Percentiles rank a stretch among this genome's conserved stretches.
These are phyloP conservation scores for Boletellus ananas DNA, from an alignment of 768 basidiomycete genomes.

Conservation along the genomic window DNA sequence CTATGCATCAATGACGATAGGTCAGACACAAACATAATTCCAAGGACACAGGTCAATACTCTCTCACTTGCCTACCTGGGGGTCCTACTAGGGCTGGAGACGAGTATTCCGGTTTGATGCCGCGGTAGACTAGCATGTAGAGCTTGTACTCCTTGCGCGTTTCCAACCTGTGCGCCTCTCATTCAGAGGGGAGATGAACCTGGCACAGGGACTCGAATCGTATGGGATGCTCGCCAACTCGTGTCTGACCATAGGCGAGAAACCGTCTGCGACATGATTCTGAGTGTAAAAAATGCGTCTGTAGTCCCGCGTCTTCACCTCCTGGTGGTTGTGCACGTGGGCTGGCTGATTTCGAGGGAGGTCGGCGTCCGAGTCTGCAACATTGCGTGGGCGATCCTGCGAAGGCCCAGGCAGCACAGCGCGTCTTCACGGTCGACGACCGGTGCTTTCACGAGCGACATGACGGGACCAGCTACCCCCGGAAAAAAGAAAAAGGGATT, in stretches of 20 bases:
- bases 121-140: no score
- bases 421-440: slow-evolving; percentile 53
- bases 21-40: neutral
- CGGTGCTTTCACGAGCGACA: slow-evolving; percentile 21
- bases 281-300: no score
- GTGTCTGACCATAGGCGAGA: neutral
- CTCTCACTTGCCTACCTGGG: neutral
- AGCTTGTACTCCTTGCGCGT: no score
- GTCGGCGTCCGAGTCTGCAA: slow-evolving; percentile 1
- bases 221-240: neutral
- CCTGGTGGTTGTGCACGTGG: no score
- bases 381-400: slow-evolving; percentile 2
- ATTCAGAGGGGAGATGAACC: no score
- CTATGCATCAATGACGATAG: neutral
- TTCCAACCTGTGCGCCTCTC: no score
- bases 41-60: neutral
- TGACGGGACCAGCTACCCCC: neutral
- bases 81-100: neutral
- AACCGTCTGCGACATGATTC: no score
- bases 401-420: slow-evolving; percentile 46
- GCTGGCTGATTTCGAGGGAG: neutral
- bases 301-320: no score
- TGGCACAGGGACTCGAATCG: slow-evolving; percentile 3
- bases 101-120: neutral
- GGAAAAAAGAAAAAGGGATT: no score